Base-by-base conservation (phyloP, 2,329 filamentous ascomycete genomes). In the Pleurostoma richardsiae region DNA sequence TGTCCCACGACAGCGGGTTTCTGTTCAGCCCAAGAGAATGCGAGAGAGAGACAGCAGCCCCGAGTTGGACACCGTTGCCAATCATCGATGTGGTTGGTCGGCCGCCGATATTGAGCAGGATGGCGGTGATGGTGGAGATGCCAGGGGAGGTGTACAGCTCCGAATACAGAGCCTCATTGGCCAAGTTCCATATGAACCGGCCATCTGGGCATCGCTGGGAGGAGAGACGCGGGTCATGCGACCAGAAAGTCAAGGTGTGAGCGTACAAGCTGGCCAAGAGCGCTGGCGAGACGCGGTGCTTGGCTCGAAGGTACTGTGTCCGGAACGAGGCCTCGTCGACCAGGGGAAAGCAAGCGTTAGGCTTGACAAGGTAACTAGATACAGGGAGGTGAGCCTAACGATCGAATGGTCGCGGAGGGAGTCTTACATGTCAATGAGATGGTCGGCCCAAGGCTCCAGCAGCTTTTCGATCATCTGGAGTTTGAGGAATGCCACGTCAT, bases 181-280 rank as follows among this genome's bases (percentile, higher is more conserved):
- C 79, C 48, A 82, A 70, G 48, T 83, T 83, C 71, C 82, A 82
- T 6, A 80, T 74, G 56, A 80, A 84, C 41, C 79, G 72, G 39
- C 71, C 68, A 54, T 84, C 80, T 0, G 80, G 80, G 42, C 74
- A 69, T 19, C 19, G 19, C 19, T 19, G 19, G 19, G 19, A 19
- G 19, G 19, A 19, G 19, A 19, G 19, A 19, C 2, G 19, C 19
- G 19, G 19, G 19, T 19, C 19, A 4, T 73, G 70, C 29, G 71
- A 68, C 80, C 81, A 84, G 54, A 78, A 81, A 4, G 78, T 70
- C 3, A 82, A 58, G 0, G 76, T 73, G 55, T 80, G 76, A 0
- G 79, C 80, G 53, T 82, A 80, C 2, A 84, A 60, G 47, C 76
- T 76, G 39, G 76, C 74, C 4, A 83, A 56, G 27, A 85, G 61